Evolutionary conservation across 805 yeast genomes (phyloP), one percentile per base, ranked within the genome.

Genomic region (Ogataea corticis): DNA sequence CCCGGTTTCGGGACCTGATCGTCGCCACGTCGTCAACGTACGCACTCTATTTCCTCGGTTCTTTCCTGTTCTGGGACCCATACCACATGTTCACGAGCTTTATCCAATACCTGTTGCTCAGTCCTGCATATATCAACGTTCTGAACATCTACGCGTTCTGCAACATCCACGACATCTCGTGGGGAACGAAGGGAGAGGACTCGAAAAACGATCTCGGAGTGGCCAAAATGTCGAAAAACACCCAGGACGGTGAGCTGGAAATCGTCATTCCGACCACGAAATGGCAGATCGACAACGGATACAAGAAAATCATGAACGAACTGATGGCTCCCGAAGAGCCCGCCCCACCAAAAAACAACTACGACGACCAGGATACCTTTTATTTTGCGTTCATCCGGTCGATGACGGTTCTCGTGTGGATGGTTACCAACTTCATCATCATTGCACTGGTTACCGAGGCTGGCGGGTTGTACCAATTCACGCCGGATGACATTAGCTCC

Each of bases 111-210:
- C 65, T 92, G 48, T 66, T 92, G 50, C 67, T 92, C 46, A 82
- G 91, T 51, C 99, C 99, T 0, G 80, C 95, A 0, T 94, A 91
- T 65, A 83, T 90, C 67, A 91, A 92, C 59, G 92, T 91, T 42
- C 72, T 92, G 61, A 90, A 89, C 65, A 92, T 92, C 50, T 92
- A 92, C 67, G 96, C 98, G 2, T 91, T 92, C 65, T 91, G 97
- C 72, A 92, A 92, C 67, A 85, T 92, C 49, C 96, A 92, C 65
- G 99, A 92, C 71, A 83, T 92, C 38, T 87, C 97, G 6, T 92
- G 98, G 98, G 98, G 98, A 63, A 92, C 96, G 3, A 88, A 91
- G 65, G 96, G 96, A 38, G 88, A 83, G 41, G 81, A 80, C 10
- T 76, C 80, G 62, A 80, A 72, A 61, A 79, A 72, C 68, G 96